These are phyloP conservation scores for Backusella luteola DNA, from an alignment of 192 early-diverging fungal species.

Conservation along the genomic window DNA sequence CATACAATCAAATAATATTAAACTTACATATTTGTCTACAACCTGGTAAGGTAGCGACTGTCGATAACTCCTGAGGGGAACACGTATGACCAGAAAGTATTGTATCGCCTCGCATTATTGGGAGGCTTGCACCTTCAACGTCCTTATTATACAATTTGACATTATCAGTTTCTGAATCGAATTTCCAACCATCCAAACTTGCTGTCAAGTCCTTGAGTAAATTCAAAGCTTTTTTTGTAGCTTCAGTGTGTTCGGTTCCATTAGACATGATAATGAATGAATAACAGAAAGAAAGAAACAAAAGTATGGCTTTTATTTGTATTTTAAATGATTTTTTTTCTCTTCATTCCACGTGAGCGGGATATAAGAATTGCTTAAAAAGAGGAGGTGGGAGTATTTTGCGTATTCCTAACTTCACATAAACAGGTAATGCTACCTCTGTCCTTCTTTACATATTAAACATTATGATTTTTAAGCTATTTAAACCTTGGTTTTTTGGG, in stretches of 20 bases:
- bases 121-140: conserved; percentile 36
- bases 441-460: no score
- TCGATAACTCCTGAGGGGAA: conserved; percentile 44
- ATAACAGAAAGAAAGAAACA: not conserved
- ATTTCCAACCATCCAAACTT: conserved; percentile 44
- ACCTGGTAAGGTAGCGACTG: conserved; percentile 42
- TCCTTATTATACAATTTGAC: conserved; percentile 49
- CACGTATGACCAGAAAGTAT: conserved; percentile 37
- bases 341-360: not conserved
- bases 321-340: not conserved
- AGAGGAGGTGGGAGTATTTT: not conserved
- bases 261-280: not conserved
- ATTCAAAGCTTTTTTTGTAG: not conserved
- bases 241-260: not conserved
- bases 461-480: not conserved
- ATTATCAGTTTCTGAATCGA: conserved; percentile 39
- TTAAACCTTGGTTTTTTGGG: not conserved
- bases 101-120: conserved; percentile 51
- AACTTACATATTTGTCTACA: conserved; percentile 37
- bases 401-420: not conserved
- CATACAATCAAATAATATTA: not conserved
- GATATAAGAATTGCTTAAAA: not conserved
- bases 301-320: not conserved
- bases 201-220: conserved; percentile 44
- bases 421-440: not conserved